Conservation (phyloP, 2,329 filamentous ascomycete species). For the Alternaria solani region DNA sequence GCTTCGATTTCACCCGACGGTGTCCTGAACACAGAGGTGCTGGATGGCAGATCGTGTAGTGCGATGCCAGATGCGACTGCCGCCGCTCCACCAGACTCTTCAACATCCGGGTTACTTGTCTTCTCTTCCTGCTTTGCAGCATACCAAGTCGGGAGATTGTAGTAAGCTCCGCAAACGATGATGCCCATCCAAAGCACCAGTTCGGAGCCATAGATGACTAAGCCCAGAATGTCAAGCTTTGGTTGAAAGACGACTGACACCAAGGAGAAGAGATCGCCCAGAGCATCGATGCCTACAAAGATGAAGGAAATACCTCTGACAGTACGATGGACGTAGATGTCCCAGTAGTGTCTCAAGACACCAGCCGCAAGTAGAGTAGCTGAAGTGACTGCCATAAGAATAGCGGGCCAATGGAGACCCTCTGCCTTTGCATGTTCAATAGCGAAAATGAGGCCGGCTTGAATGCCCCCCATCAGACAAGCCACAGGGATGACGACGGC, state of each 20-base stretch:
- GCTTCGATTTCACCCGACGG: constrained; percentile 54
- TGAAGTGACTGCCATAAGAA: constrained; percentile 71
- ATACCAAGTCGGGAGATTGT: constrained; percentile 69
- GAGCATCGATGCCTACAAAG: constrained; percentile 74
- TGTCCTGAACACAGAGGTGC: constrained; percentile 70
- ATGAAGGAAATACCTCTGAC: constrained; percentile 76
- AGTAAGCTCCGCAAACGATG: constrained; percentile 70
- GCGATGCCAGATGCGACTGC: constrained; percentile 39
- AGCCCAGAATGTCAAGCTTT: constrained; percentile 66
- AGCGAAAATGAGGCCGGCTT: constrained; percentile 67
- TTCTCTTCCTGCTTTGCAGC: constrained; percentile 44
- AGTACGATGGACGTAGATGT: constrained; percentile 71
- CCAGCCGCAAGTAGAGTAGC: constrained; percentile 70
- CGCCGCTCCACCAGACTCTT: neutral
- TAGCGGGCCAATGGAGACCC: constrained; percentile 67
- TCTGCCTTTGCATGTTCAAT: constrained; percentile 56
- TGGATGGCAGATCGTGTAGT: constrained; percentile 64
- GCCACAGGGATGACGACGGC: constrained; percentile 62
- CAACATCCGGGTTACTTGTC: constrained; percentile 1
- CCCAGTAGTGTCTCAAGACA: constrained; percentile 73
- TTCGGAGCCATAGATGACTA: constrained; percentile 73
- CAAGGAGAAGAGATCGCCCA: constrained; percentile 72
- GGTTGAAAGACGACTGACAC: constrained; percentile 70
- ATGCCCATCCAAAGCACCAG: constrained; percentile 72
- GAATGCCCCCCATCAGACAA: constrained; percentile 65